Evolutionary conservation across 768 basidiomycete species (phyloP), one percentile per base, ranked within the genome.

Genomic region (Rhodotorula kratochvilovae): DNA sequence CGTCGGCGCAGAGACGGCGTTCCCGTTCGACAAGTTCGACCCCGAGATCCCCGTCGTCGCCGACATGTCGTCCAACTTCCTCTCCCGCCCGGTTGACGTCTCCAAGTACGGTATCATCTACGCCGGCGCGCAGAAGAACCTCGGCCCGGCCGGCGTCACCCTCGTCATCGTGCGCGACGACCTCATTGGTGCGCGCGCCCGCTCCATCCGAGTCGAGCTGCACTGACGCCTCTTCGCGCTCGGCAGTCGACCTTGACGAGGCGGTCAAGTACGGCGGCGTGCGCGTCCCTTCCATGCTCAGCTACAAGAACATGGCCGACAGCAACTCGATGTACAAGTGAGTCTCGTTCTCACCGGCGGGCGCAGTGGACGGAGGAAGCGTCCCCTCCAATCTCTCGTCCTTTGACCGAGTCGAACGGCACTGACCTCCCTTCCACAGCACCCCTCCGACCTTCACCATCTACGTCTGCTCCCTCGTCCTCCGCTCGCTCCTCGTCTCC

Each of bases 121-220:
- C 79, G 96, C 94, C 13, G 96, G 96, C 58, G 96, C 90, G 33
- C 96, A 99, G 82, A 99, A 99, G 84, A 99, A 99, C 80, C 83
- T 98, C 61, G 94, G 95, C 15, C 96, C 96, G 5, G 88, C 96
- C 0, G 96, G 96, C 2, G 83, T 96, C 33, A 92, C 92, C 23
- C 86, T 99, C 80, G 83, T 94, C 76, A 96, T 99, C 82, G 91
- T 97, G 31, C 87, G 91, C n/a, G 87, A 95, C 69, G 93, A 96
- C 81, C 89, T 94, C 79, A 83, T 97, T 78, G 92, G 94, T 78
- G 51, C 53, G 75, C 50, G 25, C 21, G 3, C 1, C 25, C n/a
- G 1, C n/a, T 13, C 51, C 11, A 11, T 29, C 7, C 2, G 36
- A n/a, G 39, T 39, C 46, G 35, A 58, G 17, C 29, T 13, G 23